These are phyloP conservation scores for Boehmeria nivea DNA, from an alignment of 306 rosid species.

Conservation along the genomic window DNA sequence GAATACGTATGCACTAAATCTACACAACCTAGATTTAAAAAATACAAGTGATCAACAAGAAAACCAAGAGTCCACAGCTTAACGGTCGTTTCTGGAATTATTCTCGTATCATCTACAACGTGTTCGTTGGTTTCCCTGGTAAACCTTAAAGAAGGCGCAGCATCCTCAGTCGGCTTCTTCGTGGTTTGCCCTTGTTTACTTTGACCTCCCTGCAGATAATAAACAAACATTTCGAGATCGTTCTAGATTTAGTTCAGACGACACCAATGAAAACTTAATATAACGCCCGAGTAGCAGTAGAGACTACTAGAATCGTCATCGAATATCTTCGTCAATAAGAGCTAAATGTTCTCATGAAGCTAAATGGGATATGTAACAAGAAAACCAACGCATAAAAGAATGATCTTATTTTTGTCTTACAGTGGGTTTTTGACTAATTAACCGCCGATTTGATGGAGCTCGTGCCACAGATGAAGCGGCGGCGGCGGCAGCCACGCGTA, in stretches of 20 bases:
- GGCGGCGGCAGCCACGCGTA: constrained; percentile 50
- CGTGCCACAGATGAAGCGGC: constrained; percentile 47
- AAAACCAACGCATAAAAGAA: no score
- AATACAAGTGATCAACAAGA: neutral
- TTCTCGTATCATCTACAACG: constrained; percentile 21
- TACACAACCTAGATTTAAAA: neutral
- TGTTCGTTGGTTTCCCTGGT: constrained; percentile 23
- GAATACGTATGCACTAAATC: no score
- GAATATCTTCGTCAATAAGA: no score
- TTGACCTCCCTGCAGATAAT: constrained; percentile 48
- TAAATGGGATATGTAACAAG: neutral
- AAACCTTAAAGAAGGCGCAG: constrained; percentile 23
- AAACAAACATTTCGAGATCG: neutral
- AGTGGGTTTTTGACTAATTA: constrained; percentile 30
- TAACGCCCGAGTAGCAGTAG: no score
- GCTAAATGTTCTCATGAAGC: neutral
- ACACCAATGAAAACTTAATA: neutral
- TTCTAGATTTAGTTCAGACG: neutral
- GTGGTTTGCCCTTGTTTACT: constrained; percentile 34
- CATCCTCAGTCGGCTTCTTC: constrained; percentile 26
- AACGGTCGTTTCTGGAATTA: neutral
- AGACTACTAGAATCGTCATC: no score
- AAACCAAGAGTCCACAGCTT: no score
- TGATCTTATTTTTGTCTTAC: no score
- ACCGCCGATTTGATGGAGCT: constrained; percentile 42